phyloP scores from a whole-genome alignment of 2,329 filamentous ascomycete genomes.

The Aureobasidium subglaciale region DNA sequence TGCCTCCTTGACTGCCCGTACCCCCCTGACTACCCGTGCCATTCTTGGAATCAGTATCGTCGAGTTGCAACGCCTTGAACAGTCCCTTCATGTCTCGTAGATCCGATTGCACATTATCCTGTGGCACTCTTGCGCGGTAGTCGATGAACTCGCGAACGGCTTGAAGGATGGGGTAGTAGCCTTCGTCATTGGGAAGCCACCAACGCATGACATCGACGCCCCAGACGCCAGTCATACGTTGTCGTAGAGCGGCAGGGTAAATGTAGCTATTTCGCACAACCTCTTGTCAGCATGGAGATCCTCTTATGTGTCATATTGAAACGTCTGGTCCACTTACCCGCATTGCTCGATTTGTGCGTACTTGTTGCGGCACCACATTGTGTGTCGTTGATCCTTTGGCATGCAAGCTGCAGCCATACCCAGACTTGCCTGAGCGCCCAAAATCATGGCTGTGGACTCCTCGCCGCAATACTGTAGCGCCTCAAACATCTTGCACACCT shows the following conservation, averaged over 20 bases:
- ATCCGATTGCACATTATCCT: slow-evolving; percentile 21
- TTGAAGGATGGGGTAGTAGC: slow-evolving; percentile 64
- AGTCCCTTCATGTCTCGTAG: slow-evolving; percentile 31
- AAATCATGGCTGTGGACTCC: slow-evolving; percentile 61
- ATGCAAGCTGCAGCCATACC: slow-evolving; percentile 72
- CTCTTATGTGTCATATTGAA: neutral
- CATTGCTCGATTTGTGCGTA: slow-evolving; percentile 70
- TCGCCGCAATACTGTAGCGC: slow-evolving; percentile 65
- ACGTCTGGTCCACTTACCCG: slow-evolving; percentile 54
- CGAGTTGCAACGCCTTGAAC: slow-evolving; percentile 33
- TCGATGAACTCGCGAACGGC: slow-evolving; percentile 69
- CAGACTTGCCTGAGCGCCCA: slow-evolving; percentile 68
- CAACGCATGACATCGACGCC: slow-evolving; percentile 65
- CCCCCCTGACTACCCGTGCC: slow-evolving; percentile 19
- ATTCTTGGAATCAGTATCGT: slow-evolving; percentile 19
- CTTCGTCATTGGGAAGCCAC: slow-evolving; percentile 85
- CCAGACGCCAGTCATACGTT: slow-evolving; percentile 70
- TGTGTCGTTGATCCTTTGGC: slow-evolving; percentile 64
- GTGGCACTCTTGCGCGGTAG: slow-evolving; percentile 24
- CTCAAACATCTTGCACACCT: slow-evolving; percentile 72
- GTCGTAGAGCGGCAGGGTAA: slow-evolving; percentile 66
- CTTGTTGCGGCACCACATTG: slow-evolving; percentile 72
- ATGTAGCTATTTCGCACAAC: slow-evolving; percentile 69
- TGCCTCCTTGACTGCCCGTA: slow-evolving; percentile 19
- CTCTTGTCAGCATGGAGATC: neutral